Evolutionary conservation across 2,329 filamentous ascomycete species (phyloP).

Genomic region (Phaeomoniella chlamydospora): DNA sequence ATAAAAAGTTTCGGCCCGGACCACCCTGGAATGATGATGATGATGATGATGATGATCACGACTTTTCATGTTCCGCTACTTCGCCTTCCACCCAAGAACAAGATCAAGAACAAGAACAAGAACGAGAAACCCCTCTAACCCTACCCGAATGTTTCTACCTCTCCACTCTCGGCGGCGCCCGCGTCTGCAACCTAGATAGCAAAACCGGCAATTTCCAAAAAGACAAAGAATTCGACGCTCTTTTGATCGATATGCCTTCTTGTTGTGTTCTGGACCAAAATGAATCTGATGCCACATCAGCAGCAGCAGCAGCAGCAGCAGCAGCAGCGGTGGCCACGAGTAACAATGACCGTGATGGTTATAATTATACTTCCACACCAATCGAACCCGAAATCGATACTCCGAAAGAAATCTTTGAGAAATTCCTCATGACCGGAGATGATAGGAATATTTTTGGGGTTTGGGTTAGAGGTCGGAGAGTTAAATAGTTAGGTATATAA

Average conservation of each 20-base stretch:
- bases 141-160: conserved; percentile 43
- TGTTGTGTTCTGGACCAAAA: neutral
- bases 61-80: too few relatives aligned
- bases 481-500: too few relatives aligned
- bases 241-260: conserved; percentile 4
- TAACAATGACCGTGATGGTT: neutral
- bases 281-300: neutral
- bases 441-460: conserved; percentile 46
- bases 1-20: neutral
- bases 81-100: conserved; percentile 8
- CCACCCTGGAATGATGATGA: neutral
- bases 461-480: conserved; percentile 33
- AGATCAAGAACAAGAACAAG: conserved; percentile 14
- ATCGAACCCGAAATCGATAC: conserved; percentile 20
- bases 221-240: conserved; percentile 18
- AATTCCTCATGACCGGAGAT: conserved; percentile 52
- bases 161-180: conserved; percentile 46
- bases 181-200: conserved; percentile 39
- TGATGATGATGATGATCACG: too few relatives aligned
- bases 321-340: neutral
- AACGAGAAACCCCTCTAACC: conserved; percentile 33
- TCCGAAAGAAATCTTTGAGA: conserved; percentile 37
- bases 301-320: neutral
- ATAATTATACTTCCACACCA: neutral
- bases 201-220: conserved; percentile 16